phyloP scores from a whole-genome alignment of 169 alveolate genomes.

The Eimeria brunetti region DNA sequence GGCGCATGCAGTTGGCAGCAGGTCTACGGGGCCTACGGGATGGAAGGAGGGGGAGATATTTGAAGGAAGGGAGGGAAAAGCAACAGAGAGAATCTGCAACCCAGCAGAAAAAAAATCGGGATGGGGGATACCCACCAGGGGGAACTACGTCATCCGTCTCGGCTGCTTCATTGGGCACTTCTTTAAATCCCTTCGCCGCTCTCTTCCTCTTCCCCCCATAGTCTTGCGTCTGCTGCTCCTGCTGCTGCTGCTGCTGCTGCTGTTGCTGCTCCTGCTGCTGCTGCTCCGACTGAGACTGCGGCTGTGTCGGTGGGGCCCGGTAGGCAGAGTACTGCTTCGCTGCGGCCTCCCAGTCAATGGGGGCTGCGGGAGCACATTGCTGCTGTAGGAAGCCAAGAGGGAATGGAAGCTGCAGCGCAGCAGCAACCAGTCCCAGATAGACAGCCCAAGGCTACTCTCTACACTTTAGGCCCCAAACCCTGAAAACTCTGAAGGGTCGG shows the following conservation, averaged over 20 bases:
- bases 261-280: conserved; percentile 40
- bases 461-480: neutral
- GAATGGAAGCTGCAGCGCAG: conserved; percentile 60
- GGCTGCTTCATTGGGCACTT: conserved; percentile 47
- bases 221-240: conserved; percentile 31
- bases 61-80: too few relatives aligned
- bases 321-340: conserved; percentile 74
- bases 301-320: conserved; percentile 45
- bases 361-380: conserved; percentile 1
- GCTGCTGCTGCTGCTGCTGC: conserved; percentile 64
- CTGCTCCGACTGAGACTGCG: conserved; percentile 30
- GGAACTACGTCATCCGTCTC: conserved; percentile 48
- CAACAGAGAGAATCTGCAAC: neutral
- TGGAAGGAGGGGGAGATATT: neutral
- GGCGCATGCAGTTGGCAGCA: neutral
- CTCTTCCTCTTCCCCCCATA: conserved; percentile 64
- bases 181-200: conserved; percentile 47
- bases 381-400: conserved; percentile 47
- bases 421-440: neutral
- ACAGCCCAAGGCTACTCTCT: neutral
- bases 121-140: conserved; percentile 1
- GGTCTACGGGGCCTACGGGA: too few relatives aligned
- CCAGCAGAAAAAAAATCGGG: neutral
- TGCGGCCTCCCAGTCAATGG: conserved; percentile 79
- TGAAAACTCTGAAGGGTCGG: neutral